phyloP scores from a whole-genome alignment of 371 early-diverging fungal species.

The Mucor indicus region DNA sequence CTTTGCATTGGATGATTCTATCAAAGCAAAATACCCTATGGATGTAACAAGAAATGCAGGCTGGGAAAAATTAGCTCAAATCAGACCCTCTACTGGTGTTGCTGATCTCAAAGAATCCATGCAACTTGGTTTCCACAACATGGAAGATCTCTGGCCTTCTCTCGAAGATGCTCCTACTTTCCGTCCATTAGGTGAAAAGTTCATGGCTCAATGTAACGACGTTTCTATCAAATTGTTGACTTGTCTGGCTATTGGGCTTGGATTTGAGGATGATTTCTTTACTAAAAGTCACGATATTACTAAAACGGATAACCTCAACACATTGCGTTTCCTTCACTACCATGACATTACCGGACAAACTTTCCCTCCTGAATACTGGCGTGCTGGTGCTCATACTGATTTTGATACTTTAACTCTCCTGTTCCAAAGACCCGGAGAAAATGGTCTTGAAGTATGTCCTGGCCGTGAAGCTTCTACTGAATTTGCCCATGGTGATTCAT shows the following conservation, averaged over 20 bases:
- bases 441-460: constrained; percentile 32
- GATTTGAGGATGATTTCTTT: constrained; percentile 28
- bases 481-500: constrained; percentile 28
- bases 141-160: constrained; percentile 31
- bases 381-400: constrained; percentile 38
- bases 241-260: constrained; percentile 30
- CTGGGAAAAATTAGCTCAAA: constrained; percentile 33
- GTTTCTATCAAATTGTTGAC: constrained; percentile 25
- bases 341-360: constrained; percentile 29
- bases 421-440: constrained; percentile 26
- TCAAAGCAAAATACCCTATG: constrained; percentile 25
- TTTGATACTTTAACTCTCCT: constrained; percentile 30
- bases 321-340: constrained; percentile 30
- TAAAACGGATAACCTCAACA: constrained; percentile 24
- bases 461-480: constrained; percentile 30
- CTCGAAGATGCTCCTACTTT: constrained; percentile 28
- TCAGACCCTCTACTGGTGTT: constrained; percentile 34
- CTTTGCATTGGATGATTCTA: constrained; percentile 25
- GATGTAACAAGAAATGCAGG: constrained; percentile 35
- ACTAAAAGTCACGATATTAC: constrained; percentile 25
- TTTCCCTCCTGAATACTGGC: constrained; percentile 35
- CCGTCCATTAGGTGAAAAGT: constrained; percentile 12
- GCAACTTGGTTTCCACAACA: constrained; percentile 30
- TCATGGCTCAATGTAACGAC: constrained; percentile 29
- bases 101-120: constrained; percentile 36